Evolutionary conservation across 2,329 filamentous ascomycete genomes (phyloP).

Genomic region (Dactylellina sp.): DNA sequence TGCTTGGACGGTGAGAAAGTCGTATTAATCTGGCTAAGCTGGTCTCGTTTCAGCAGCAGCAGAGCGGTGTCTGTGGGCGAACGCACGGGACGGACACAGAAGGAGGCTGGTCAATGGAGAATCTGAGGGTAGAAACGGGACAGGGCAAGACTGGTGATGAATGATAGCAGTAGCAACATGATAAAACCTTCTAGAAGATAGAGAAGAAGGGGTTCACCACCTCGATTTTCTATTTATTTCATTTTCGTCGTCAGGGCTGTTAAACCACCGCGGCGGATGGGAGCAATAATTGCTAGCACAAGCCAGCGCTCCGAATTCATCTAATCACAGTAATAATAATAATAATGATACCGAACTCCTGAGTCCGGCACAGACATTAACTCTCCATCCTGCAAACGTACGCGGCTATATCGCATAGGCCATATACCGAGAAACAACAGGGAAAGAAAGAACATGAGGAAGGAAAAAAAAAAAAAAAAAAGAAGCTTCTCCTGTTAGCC

Average conservation of each 20-base stretch:
- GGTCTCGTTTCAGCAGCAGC: conserved; percentile 26
- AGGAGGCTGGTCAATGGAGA: conserved; percentile 56
- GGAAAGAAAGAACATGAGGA: too few relatives aligned
- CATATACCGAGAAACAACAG: not conserved
- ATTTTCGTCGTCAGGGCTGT: conserved; percentile 6
- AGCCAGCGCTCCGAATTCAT: conserved; percentile 3
- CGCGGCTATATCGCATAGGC: conserved; percentile 3
- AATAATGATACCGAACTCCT: conserved; percentile 15
- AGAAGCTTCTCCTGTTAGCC: conserved; percentile 5
- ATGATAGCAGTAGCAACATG: conserved; percentile 2
- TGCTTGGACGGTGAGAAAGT: conserved; percentile 40
- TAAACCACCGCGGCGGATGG: conserved; percentile 39
- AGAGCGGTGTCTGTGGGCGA: conserved; percentile 25
- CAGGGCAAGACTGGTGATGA: conserved; percentile 3
- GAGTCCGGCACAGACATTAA: conserved; percentile 28
- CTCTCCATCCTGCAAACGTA: conserved; percentile 8
- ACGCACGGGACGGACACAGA: conserved; percentile 39
- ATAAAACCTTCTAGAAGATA: conserved; percentile 29
- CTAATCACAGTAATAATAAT: not conserved
- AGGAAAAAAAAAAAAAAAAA: not conserved
- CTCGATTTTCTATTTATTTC: not conserved
- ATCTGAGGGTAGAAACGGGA: not conserved
- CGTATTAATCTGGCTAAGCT: conserved; percentile 47
- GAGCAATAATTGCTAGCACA: conserved; percentile 14
- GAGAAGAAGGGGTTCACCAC: not conserved